phyloP scores from a whole-genome alignment of 169 alveolate genomes.

The Plasmodium sp. region DNA sequence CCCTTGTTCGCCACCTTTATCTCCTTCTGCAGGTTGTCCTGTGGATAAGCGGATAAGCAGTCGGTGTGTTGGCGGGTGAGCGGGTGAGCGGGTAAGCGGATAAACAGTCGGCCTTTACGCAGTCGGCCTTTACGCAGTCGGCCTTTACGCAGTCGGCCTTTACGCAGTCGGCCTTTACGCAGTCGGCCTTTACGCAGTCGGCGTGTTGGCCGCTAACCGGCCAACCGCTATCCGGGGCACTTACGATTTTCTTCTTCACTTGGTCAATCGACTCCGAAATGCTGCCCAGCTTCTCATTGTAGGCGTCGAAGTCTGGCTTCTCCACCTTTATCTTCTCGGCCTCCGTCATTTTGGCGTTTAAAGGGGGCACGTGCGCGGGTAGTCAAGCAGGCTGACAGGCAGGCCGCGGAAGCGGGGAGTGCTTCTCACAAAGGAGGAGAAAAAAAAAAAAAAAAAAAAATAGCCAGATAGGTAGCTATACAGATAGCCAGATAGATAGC shows the following conservation, averaged over 20 bases:
- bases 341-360: constrained; percentile 54
- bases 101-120: too few species aligned
- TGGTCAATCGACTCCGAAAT: constrained; percentile 67
- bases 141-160: too few species aligned
- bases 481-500: background rate
- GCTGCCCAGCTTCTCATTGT: constrained; percentile 43
- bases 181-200: too few species aligned
- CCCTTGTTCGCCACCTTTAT: constrained; percentile 79
- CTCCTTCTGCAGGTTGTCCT: constrained; percentile 77
- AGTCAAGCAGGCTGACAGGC: background rate
- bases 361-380: background rate
- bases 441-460: background rate
- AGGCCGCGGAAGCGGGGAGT: background rate
- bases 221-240: background rate
- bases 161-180: too few species aligned
- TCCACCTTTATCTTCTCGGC: constrained; percentile 62
- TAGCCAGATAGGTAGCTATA: background rate
- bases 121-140: too few species aligned
- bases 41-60: background rate
- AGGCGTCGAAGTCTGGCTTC: constrained; percentile 73
- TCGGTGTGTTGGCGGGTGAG: too few species aligned
- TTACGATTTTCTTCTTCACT: constrained; percentile 66
- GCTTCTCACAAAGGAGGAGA: background rate
- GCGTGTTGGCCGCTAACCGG: background rate
- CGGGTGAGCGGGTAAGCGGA: too few species aligned